Conservation (phyloP, 1,284 basidiomycete genomes). For the Tranzscheliella williamsii region DNA sequence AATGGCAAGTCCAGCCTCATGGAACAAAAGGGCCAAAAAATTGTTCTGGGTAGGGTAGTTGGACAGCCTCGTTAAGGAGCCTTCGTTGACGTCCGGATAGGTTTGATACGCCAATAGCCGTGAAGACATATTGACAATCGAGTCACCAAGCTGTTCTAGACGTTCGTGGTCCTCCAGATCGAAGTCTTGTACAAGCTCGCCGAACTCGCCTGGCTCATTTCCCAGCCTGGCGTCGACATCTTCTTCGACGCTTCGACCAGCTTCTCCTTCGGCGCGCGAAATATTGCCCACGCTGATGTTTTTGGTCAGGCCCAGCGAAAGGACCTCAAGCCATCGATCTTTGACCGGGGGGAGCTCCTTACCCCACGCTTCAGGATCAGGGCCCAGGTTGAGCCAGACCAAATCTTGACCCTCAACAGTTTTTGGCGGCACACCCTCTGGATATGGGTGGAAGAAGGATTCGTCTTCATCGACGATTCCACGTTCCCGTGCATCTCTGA, state of each 20-base stretch:
- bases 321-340: conserved; percentile 36
- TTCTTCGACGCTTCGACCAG: background rate
- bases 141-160: conserved; percentile 38
- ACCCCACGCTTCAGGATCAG: conserved; percentile 32
- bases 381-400: conserved; percentile 31
- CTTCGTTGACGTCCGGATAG: conserved; percentile 39
- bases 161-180: conserved; percentile 40
- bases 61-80: conserved; percentile 20
- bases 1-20: conserved; percentile 20
- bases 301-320: conserved; percentile 24
- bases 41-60: conserved; percentile 46
- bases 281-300: conserved; percentile 6
- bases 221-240: background rate
- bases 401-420: conserved; percentile 10
- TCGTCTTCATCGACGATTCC: conserved; percentile 36
- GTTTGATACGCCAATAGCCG: conserved; percentile 28
- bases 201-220: conserved; percentile 3
- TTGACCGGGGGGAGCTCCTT: conserved; percentile 25
- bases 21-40: conserved; percentile 27
- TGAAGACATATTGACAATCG: conserved; percentile 42
- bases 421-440: conserved; percentile 24
- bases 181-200: conserved; percentile 31
- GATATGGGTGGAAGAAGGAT: conserved; percentile 38
- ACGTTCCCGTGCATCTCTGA: conserved; percentile 30
- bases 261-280: background rate